A percentile compares a stretch with the other conserved stretches of the same genome.
phyloP scores from a whole-genome alignment of 148 eudicot species.

The Mesembryanthemum crystallinum region DNA sequence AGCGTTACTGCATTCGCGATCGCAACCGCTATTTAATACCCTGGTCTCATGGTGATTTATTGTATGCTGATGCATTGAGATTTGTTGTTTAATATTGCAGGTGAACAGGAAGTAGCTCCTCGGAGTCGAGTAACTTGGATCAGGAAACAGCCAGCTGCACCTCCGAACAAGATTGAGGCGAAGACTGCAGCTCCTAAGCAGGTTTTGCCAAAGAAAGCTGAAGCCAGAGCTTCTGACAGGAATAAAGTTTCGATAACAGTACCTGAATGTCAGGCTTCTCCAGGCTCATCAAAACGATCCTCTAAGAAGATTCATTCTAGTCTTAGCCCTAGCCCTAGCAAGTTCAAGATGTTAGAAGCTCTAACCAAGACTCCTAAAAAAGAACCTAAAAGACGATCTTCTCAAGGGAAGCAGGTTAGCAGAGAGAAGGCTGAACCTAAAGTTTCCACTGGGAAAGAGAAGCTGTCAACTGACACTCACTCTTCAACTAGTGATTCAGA shows the following conservation, averaged over 20 bases:
- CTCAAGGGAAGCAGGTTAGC: not conserved
- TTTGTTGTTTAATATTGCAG: constrained; percentile 8
- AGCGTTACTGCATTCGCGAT: no score
- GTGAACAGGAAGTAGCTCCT: constrained; percentile 11
- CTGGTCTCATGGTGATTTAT: constrained; percentile 2
- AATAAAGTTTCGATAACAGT: not conserved
- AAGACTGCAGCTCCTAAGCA: constrained; percentile 17
- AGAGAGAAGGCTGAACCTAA: not conserved
- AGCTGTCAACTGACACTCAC: not conserved
- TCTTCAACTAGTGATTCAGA: not conserved
- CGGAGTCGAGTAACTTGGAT: not conserved
- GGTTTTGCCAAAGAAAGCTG: constrained; percentile 6
- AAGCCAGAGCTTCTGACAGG: not conserved
- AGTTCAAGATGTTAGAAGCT: constrained; percentile 11
- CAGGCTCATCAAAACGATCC: constrained; percentile 7
- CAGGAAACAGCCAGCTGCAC: constrained; percentile 1
- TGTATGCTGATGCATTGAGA: constrained; percentile 2
- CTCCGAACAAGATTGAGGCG: constrained; percentile 4
- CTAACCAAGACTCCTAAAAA: not conserved
- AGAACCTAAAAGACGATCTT: not conserved
- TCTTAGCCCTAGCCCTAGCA: constrained; percentile 6
- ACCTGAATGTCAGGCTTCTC: not conserved
- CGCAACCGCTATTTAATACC: no score
- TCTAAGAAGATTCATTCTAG: not conserved
- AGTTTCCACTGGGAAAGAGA: not conserved